A percentile compares a stretch with the other conserved stretches of the same genome.
Evolutionary conservation across 2,329 filamentous ascomycete species (phyloP).

Genomic region (Pseudogymnoascus pannorum): DNA sequence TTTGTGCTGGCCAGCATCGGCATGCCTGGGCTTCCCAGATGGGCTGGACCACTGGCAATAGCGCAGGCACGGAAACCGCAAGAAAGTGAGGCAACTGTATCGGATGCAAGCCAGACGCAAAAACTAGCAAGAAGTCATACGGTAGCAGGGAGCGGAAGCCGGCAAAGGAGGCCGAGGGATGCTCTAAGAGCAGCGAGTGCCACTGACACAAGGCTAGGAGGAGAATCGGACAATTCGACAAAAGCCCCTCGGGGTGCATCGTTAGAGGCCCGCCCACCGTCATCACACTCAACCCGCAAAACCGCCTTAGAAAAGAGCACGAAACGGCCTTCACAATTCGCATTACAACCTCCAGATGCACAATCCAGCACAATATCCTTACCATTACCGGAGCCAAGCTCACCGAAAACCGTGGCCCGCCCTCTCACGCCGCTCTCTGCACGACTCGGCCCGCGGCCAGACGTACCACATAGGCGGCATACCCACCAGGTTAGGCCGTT

Average conservation of each 20-base stretch:
- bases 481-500: conserved; percentile 53
- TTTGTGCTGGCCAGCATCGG: conserved; percentile 72
- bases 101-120: conserved; percentile 44
- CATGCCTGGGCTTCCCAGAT: conserved; percentile 65
- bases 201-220: conserved; percentile 19
- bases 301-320: conserved; percentile 14
- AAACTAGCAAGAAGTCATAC: conserved; percentile 64
- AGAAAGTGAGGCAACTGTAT: conserved; percentile 52
- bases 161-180: conserved; percentile 37
- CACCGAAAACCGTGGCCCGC: conserved; percentile 43
- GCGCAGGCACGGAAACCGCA: conserved; percentile 74
- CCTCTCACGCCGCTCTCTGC: conserved; percentile 53
- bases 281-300: conserved; percentile 20
- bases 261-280: conserved; percentile 19
- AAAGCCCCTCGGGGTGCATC: conserved; percentile 26
- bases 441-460: conserved; percentile 39
- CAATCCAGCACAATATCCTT: conserved; percentile 62
- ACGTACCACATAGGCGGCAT: conserved; percentile 47
- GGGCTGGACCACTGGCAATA: conserved; percentile 73
- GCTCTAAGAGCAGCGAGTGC: conserved; percentile 32
- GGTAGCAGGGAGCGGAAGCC: conserved; percentile 44
- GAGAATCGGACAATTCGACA: background rate
- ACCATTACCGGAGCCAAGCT: conserved; percentile 54
- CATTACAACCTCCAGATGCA: conserved; percentile 41
- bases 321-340: conserved; percentile 23